A percentile compares a stretch with the other conserved stretches of the same genome.
These are phyloP conservation scores for Neofusicoccum ribis DNA, from an alignment of 2,329 filamentous ascomycete species.

Conservation along the genomic window DNA sequence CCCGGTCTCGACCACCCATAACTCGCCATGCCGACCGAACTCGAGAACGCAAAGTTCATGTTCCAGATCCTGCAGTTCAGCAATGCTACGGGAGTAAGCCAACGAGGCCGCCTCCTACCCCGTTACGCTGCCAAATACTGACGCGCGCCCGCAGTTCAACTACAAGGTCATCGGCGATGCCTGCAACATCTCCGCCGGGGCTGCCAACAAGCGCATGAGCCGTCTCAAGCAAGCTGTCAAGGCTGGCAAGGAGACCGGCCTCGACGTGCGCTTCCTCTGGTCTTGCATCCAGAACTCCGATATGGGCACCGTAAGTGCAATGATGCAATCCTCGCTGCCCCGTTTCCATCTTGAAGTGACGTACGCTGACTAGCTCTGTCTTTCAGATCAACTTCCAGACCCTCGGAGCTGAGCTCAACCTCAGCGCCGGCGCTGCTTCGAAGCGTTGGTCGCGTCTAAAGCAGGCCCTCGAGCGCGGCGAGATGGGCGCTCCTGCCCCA, in stretches of 20 bases:
- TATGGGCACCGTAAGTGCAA: not conserved
- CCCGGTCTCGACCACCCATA: not conserved
- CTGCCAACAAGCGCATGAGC: conserved; percentile 34
- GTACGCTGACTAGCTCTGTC: not conserved
- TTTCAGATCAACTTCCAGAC: conserved; percentile 34
- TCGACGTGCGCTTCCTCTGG: conserved; percentile 12
- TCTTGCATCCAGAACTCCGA: conserved; percentile 4
- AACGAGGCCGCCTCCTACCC: not conserved
- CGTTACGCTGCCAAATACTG: not conserved
- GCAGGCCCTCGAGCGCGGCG: conserved; percentile 29
- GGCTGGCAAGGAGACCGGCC: conserved; percentile 18
- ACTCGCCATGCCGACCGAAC: conserved; percentile 5
- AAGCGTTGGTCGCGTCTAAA: conserved; percentile 39
- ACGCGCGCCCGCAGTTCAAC: not conserved
- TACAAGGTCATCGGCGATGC: conserved; percentile 2
- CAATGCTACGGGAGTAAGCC: not conserved
- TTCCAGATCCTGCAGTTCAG: not conserved
- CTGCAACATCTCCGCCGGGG: conserved; percentile 25
- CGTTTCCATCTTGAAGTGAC: not conserved
- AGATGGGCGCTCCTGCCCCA: not conserved
- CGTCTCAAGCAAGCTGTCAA: conserved; percentile 35
- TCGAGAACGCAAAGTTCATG: conserved; percentile 9
- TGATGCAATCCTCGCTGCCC: no score
- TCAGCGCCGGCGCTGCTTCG: conserved; percentile 32
- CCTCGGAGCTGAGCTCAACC: conserved; percentile 27